These are phyloP conservation scores for Colletotrichum acutatum DNA, from an alignment of 2,329 filamentous ascomycete species.

Conservation along the genomic window DNA sequence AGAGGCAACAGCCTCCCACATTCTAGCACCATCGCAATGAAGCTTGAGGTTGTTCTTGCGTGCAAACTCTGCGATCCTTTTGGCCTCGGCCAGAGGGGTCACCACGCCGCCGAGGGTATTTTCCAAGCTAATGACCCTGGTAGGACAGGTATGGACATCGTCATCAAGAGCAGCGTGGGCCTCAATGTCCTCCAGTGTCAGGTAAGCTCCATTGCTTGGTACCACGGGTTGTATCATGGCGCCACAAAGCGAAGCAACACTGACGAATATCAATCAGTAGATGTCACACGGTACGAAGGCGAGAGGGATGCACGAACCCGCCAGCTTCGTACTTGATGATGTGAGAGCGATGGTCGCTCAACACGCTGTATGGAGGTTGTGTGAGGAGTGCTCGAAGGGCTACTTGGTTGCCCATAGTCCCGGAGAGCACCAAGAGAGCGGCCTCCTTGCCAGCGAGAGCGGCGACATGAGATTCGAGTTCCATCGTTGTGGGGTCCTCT, in stretches of 20 bases:
- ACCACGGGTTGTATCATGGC: conserved; percentile 75
- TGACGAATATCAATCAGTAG: conserved; percentile 47
- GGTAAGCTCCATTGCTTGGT: conserved; percentile 76
- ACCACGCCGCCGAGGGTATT: conserved; percentile 86
- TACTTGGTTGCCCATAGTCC: conserved; percentile 95
- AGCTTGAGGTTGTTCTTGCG: conserved; percentile 71
- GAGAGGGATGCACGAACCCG: conserved; percentile 54
- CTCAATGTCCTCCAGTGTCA: conserved; percentile 82
- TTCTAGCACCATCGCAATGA: conserved; percentile 82
- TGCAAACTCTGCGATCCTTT: conserved; percentile 77
- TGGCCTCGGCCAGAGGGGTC: conserved; percentile 78
- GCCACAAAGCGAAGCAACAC: conserved; percentile 76
- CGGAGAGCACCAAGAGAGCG: conserved; percentile 84
- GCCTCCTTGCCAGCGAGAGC: conserved; percentile 79
- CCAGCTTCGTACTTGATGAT: conserved; percentile 76
- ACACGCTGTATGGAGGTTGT: conserved; percentile 82
- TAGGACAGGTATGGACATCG: conserved; percentile 83
- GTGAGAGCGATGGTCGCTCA: conserved; percentile 84
- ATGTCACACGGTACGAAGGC: background rate
- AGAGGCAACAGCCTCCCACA: conserved; percentile 84
- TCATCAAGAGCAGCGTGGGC: conserved; percentile 72
- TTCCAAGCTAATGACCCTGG: conserved; percentile 83
- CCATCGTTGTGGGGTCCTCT: conserved; percentile 82
- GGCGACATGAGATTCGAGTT: conserved; percentile 80
- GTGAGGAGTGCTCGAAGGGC: conserved; percentile 81